Base-by-base conservation (phyloP, 805 yeast genomes). In the Wickerhamiella qilinensis region DNA sequence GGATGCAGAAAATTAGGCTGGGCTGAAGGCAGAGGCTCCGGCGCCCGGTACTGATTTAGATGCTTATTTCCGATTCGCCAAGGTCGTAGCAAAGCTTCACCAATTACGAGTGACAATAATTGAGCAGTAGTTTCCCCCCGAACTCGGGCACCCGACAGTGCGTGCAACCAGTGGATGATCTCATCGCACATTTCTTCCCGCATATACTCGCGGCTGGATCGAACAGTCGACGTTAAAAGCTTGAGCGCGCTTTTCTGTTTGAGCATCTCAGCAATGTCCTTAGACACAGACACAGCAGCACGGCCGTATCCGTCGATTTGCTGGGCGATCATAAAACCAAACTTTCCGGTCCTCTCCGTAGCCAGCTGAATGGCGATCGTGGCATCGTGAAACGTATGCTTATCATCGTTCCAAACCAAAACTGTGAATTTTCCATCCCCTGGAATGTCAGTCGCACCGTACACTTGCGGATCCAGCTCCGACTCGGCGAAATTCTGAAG, bases 161-260 rank as follows among this genome's bases (percentile, higher is more conserved):
- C 77, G 20, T 59, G 54, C 4, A 83, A 52, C 85, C 91, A 79
- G n/a, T 54, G 48, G 5, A 80, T 53, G 16, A 83, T 72, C 43
- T 77, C 84, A 31, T 71, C 75, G 46, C 79, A 75, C 81, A 80
- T 75, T 41, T 79, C 86, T 51, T 84, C 94, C 38, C 91, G 62
- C 51, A 81, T 77, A 5, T 71, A 60, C 50, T 83, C 93, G 40
- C 85, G 61, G 15, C 72, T 64, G 38, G 75, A 70, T 39, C 83
- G 60, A 14, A 84, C 75, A 35, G 81, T 69, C 8, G 44, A 31
- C 1, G 77, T 67, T 2, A 77, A 69, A 16, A 81, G 60, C 18
- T 71, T 69, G 22, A 83, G 56, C 2, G 66, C 58, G n/a, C 59
- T 58, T 48, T 78, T 78, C 27, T 77, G 63, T 29, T 64, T 69